These are phyloP conservation scores for Calonectria ilicicola DNA, from an alignment of 2,329 filamentous ascomycete species.

Conservation along the genomic window DNA sequence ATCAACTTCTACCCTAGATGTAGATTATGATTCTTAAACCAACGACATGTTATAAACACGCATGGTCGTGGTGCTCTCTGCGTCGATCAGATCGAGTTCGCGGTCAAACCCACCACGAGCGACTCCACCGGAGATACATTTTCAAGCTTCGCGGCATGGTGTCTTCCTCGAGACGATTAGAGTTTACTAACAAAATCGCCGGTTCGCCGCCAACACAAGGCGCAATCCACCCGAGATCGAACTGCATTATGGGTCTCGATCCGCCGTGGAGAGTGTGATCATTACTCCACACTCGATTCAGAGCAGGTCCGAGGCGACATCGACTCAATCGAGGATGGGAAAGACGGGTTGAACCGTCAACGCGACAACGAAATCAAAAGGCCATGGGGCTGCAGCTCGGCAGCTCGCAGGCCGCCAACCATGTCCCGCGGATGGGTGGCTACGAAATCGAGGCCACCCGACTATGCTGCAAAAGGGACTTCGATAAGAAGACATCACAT, in stretches of 20 bases:
- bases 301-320: background rate
- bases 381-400: background rate
- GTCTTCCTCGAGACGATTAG: background rate
- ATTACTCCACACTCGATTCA: background rate
- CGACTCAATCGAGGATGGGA: background rate
- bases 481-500: background rate
- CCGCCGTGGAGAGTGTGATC: conserved; percentile 4
- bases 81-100: background rate
- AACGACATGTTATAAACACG: background rate
- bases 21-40: conserved; percentile 3
- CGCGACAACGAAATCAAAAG: background rate
- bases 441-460: conserved; percentile 3
- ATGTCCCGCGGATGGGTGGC: background rate
- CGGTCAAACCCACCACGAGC: background rate
- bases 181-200: conserved; percentile 7
- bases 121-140: conserved; percentile 1
- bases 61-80: background rate
- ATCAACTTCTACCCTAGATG: conserved; percentile 2
- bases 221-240: conserved; percentile 13
- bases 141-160: background rate
- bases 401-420: background rate
- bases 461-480: background rate
- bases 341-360: background rate
- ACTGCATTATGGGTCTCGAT: conserved; percentile 9
- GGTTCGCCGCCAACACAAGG: background rate